Base-by-base conservation (phyloP, 257 asterid species). In the Thymus mandschuricus region DNA sequence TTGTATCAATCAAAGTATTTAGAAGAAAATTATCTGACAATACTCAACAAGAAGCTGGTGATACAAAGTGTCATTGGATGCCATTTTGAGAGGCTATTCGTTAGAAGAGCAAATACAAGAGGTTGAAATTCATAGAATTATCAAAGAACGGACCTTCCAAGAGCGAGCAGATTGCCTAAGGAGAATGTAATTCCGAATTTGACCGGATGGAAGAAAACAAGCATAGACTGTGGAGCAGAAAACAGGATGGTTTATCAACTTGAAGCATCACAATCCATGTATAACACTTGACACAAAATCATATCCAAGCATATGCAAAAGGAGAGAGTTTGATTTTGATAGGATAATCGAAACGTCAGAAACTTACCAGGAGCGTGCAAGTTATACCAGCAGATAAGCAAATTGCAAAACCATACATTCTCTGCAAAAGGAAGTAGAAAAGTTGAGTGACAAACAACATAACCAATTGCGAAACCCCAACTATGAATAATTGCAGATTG, bases 161-260 rank as follows among this genome's bases (percentile, higher is more conserved):
- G 93, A 51, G 99, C 99, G 64, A 94, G 99, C 86, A 94, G 72
- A 81, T 94, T 94, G 81, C 99, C 99, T 29, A 94, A 88, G 60
- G 99, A 91, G 83, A 94, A 94, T 56, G 98, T 89, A 62, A 94
- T 80, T 72, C 99, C 99, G 78, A 94, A 94, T 87, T 94, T 94
- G 88, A 94, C 76, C 45, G 98, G 99, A 78, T 91, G 85, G 89
- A 94, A 89, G 91, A 94, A 94, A 65, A 94, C 97, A 78, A 94
- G 93, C 97, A 91, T 85, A 1, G 99, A 94, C 99, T 94, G 96
- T 49, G 64, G 67, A 66, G 58, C 4, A 70, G 44, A 50, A 65
- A 67, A 71, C 41, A 73, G 27, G 75, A 52, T 33, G 68, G 34
- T 41, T 10, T 48, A 35, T 13, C 34, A 3, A 72, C 40, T 70